phyloP scores from a whole-genome alignment of 2,329 filamentous ascomycete genomes.

The Monosporascus cannonballus region DNA sequence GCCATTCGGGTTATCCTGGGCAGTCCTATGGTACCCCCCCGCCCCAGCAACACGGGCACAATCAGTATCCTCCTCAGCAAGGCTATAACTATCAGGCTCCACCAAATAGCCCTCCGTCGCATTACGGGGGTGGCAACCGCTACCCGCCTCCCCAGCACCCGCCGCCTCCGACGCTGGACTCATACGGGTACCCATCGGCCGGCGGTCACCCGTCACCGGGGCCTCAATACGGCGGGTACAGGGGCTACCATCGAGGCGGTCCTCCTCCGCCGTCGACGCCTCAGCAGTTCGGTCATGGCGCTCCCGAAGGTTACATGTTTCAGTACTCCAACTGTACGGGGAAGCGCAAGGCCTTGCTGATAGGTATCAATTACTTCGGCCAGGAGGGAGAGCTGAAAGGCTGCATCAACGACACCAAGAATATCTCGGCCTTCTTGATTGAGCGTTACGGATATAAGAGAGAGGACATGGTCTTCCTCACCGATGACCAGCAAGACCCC shows the following conservation, averaged over 20 bases:
- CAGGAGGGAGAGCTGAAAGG: conserved; percentile 66
- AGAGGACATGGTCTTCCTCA: conserved; percentile 75
- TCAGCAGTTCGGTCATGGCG: conserved; percentile 61
- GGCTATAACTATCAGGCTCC: conserved; percentile 9
- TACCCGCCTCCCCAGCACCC: conserved; percentile 25
- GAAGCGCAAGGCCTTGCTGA: conserved; percentile 65
- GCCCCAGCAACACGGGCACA: conserved; percentile 20
- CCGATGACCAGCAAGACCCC: conserved; percentile 66
- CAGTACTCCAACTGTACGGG: conserved; percentile 73
- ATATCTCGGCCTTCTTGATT: conserved; percentile 66
- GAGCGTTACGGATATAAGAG: conserved; percentile 64
- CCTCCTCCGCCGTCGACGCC: conserved; percentile 42
- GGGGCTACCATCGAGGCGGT: conserved; percentile 23
- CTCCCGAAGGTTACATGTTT: conserved; percentile 63
- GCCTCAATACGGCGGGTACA: conserved; percentile 14
- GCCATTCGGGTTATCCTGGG: too few species aligned
- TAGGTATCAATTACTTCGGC: conserved; percentile 77
- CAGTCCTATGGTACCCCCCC: conserved; percentile 18
- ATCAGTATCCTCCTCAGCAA: conserved; percentile 16
- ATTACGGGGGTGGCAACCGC: conserved; percentile 11
- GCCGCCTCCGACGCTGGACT: conserved; percentile 37
- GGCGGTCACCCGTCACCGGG: not conserved
- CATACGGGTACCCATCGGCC: conserved; percentile 40
- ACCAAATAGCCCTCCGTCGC: conserved; percentile 5
- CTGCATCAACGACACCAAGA: conserved; percentile 77